phyloP scores from a whole-genome alignment of 176 grass and related monocot genomes.

The Hordeum marinum region DNA sequence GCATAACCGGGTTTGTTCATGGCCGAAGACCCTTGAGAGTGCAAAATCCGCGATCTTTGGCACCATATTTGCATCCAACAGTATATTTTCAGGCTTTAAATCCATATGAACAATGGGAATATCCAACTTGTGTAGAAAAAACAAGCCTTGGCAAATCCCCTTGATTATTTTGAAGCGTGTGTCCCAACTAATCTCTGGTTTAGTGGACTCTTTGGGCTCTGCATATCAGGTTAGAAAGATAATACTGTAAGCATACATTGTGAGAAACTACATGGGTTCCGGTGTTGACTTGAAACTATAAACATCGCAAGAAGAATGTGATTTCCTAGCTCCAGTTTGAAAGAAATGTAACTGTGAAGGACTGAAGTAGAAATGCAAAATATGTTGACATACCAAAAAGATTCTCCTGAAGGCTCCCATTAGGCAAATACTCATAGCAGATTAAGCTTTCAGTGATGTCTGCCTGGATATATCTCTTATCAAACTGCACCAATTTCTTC shows the following conservation, averaged over 20 bases:
- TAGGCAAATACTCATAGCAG: conserved; percentile 35
- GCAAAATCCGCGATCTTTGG: conserved; percentile 23
- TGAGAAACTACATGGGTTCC: background rate
- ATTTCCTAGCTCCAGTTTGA: background rate
- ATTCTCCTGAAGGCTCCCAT: conserved; percentile 13
- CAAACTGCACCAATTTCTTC: background rate
- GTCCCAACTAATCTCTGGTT: background rate
- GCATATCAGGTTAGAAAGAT: background rate
- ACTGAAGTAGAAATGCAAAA: background rate
- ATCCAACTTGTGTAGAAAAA: background rate
- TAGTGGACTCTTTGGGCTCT: background rate
- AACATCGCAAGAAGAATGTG: background rate
- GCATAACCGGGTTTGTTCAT: background rate
- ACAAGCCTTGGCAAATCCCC: conserved; percentile 14
- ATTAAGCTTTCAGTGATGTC: background rate
- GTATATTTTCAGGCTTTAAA: conserved; percentile 2
- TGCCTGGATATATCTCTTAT: background rate
- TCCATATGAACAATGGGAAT: background rate
- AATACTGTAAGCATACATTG: background rate
- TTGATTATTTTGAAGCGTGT: background rate
- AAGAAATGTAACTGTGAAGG: background rate
- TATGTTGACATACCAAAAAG: background rate
- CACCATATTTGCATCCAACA: conserved; percentile 5
- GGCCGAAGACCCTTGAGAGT: background rate
- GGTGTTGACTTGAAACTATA: background rate